Evolutionary conservation across 352 stramenopile genomes (phyloP).

Genomic region (Pythium volutum): DNA sequence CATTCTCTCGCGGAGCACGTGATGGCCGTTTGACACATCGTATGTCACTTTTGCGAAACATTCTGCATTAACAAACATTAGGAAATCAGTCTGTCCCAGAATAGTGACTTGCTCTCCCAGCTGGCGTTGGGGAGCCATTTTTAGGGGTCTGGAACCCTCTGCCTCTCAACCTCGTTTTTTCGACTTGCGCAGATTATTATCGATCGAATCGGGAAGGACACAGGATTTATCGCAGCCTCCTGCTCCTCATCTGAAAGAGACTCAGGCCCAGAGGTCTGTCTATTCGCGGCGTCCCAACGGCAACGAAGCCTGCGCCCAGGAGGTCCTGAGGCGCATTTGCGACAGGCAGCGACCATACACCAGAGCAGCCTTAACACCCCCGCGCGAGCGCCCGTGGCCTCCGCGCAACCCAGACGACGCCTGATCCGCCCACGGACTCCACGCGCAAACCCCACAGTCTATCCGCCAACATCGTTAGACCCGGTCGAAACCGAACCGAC

Average conservation of each 20-base stretch:
- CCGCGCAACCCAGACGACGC: constrained; percentile 17
- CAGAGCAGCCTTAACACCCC: constrained; percentile 6
- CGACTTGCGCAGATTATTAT: not conserved
- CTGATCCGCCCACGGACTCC: constrained; percentile 9
- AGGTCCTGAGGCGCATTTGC: constrained; percentile 19
- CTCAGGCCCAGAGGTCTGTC: not conserved
- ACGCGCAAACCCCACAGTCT: not conserved
- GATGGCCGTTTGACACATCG: not conserved
- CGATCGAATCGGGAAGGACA: not conserved
- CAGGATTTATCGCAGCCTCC: not conserved
- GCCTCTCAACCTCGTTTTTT: constrained; percentile 1
- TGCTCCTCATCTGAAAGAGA: not conserved
- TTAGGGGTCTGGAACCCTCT: constrained; percentile 7
- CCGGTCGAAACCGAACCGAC: not conserved
- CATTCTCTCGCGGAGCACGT: not conserved
- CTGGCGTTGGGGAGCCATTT: constrained; percentile 9
- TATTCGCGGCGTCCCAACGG: constrained; percentile 16
- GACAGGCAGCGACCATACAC: constrained; percentile 16
- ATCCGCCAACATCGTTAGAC: constrained; percentile 5
- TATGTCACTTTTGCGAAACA: constrained; percentile 16
- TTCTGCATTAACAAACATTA: not conserved
- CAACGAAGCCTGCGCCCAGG: constrained; percentile 17
- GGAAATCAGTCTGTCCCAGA: not conserved
- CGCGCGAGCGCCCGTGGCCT: not conserved
- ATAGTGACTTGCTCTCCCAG: constrained; percentile 1